Base-by-base conservation (phyloP, 208 protist species). In the Kentomonas sorsogonicus region DNA sequence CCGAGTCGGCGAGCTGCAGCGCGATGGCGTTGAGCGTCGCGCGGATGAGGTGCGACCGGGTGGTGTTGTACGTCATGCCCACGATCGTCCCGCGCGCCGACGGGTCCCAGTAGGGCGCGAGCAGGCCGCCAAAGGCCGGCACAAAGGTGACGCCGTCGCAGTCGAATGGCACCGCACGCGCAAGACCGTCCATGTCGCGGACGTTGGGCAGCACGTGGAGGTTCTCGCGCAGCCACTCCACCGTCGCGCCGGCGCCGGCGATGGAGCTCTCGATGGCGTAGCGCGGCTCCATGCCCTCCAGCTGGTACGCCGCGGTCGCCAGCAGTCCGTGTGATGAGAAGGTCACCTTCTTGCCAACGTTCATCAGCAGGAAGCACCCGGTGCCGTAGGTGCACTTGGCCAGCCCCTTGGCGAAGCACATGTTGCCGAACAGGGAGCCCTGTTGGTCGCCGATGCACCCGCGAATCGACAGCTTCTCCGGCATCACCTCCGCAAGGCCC, bases 371-470 rank as follows among this genome's bases (percentile, higher is more conserved):
- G 74, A 99, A 99, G 67, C 95, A 98, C 10, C 98, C 98, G 1
- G 98, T 99, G 13, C 98, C 98, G 73, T 98, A 98, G 1, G 97
- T 99, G 58, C 84, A 97, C 66, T 99, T 99, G 0, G 86, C 79
- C n/a, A 97, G 84, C 25, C 97, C 96, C 6, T 61, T 27, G 4
- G 62, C 20, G 45, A 98, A 94, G 68, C 96, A 98, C 39, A 86
- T 64, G 40, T 99, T 97, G 10, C 97, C 98, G 47, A 99, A 80
- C 6, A 97, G 64, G 0, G 98, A 97, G 6, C 88, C 77, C 69
- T 99, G 98, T 72, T 99, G 98, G 62, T 99, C 98, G 16, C 98
- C 98, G 53, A 99, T 77, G 58, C 84, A 84, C 11, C 91, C 88
- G 18, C 69, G 76, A 36, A 99, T 70, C 57, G 83, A 53, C 53